These are phyloP conservation scores for Scedosporium apiospermum DNA, from an alignment of 2,329 filamentous ascomycete species.

Conservation along the genomic window DNA sequence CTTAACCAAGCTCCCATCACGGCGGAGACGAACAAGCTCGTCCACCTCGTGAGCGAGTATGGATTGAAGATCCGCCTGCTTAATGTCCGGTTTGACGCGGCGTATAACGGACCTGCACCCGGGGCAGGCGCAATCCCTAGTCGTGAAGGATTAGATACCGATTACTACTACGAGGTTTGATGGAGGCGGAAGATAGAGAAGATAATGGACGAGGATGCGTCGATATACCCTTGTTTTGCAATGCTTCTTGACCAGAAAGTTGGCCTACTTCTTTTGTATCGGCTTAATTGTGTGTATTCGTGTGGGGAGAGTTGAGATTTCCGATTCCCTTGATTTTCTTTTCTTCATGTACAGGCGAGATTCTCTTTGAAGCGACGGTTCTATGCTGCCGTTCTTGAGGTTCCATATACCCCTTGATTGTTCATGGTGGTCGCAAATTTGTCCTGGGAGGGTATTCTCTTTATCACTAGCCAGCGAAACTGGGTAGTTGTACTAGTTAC, in stretches of 20 bases:
- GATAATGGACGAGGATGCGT: background rate
- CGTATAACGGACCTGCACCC: slow-evolving; percentile 55
- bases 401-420: background rate
- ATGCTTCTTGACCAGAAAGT: background rate
- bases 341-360: background rate
- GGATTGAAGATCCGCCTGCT: slow-evolving; percentile 86
- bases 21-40: slow-evolving; percentile 85
- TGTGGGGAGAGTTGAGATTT: background rate
- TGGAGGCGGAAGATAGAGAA: background rate
- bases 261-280: background rate
- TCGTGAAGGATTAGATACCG: slow-evolving; percentile 77
- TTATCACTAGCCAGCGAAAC: background rate
- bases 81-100: slow-evolving; percentile 79
- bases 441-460: background rate
- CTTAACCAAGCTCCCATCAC: slow-evolving; percentile 94
- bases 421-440: background rate
- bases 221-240: background rate
- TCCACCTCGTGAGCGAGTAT: slow-evolving; percentile 79
- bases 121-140: slow-evolving; percentile 70
- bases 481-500: too few relatives aligned
- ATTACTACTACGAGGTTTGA: slow-evolving; percentile 83
- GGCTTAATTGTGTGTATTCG: background rate
- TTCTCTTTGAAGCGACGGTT: background rate
- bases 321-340: background rate
- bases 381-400: background rate